Evolutionary conservation across 805 yeast genomes (phyloP).

Genomic region (Cyberlindnera euphorbiiphila): DNA sequence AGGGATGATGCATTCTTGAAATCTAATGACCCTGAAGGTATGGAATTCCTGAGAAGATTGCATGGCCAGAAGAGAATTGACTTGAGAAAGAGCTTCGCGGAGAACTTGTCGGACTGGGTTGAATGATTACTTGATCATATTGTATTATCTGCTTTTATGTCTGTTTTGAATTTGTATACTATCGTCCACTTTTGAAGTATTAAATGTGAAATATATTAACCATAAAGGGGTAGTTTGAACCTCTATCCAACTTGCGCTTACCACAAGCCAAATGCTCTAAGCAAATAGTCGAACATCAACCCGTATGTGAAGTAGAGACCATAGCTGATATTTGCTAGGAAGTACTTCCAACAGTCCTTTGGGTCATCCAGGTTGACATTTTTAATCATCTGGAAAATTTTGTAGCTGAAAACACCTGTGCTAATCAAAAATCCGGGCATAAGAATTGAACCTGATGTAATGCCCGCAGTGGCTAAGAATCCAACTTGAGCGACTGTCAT

Average conservation of each 20-base stretch:
- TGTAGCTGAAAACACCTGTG: slow-evolving; percentile 61
- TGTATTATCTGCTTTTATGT: neutral
- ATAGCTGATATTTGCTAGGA: slow-evolving; percentile 71
- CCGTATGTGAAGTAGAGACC: slow-evolving; percentile 69
- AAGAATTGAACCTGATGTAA: slow-evolving; percentile 57
- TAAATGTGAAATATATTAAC: neutral
- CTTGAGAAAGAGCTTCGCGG: slow-evolving; percentile 38
- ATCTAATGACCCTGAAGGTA: slow-evolving; percentile 31
- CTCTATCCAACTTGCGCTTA: slow-evolving; percentile 17
- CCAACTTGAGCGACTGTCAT: slow-evolving; percentile 67
- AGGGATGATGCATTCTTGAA: slow-evolving; percentile 39
- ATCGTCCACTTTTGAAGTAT: neutral
- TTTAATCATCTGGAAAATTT: slow-evolving; percentile 65
- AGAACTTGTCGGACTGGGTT: slow-evolving; percentile 22
- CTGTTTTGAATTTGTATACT: neutral
- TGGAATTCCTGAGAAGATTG: slow-evolving; percentile 32
- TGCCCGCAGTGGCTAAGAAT: slow-evolving; percentile 63
- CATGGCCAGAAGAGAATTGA: slow-evolving; percentile 41
- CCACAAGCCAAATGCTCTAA: slow-evolving; percentile 44
- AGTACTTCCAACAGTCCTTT: slow-evolving; percentile 75
- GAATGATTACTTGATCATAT: slow-evolving; percentile 6
- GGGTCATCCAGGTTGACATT: slow-evolving; percentile 79
- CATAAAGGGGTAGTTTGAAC: neutral
- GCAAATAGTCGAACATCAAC: slow-evolving; percentile 58
- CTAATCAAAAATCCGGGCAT: slow-evolving; percentile 82